Percentiles rank a stretch among this genome's conserved stretches.
phyloP scores from a whole-genome alignment of 768 basidiomycete genomes.

The Podaxis sp. region DNA sequence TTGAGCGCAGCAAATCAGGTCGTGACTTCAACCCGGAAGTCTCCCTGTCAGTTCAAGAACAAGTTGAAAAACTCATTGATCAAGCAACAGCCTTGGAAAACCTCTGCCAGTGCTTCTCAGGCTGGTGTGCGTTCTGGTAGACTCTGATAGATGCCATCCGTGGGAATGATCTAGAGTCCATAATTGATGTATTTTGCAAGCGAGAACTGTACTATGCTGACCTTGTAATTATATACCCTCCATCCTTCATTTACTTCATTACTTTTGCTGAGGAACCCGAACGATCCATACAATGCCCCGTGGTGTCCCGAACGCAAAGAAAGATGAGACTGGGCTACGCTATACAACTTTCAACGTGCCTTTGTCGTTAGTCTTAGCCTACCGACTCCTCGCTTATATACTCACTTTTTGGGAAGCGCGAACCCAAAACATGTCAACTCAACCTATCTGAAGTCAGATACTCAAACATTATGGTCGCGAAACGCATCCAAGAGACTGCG shows the following conservation, averaged over 20 bases:
- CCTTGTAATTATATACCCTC: constrained; percentile 16
- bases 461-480: constrained; percentile 72
- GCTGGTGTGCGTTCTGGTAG: constrained; percentile 90
- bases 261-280: neutral
- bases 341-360: constrained; percentile 85
- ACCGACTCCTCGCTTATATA: constrained; percentile 9
- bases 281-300: constrained; percentile 57
- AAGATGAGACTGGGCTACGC: constrained; percentile 79
- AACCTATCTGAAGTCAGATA: constrained; percentile 75
- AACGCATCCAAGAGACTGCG: constrained; percentile 35
- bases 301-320: constrained; percentile 77
- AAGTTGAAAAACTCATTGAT: constrained; percentile 91
- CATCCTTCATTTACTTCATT: neutral
- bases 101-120: constrained; percentile 94
- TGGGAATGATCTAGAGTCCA: constrained; percentile 10
- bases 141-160: neutral
- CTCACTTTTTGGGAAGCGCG: constrained; percentile 38
- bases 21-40: constrained; percentile 91
- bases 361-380: constrained; percentile 48
- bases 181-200: constrained; percentile 1
- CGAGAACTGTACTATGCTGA: constrained; percentile 8
- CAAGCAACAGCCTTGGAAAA: constrained; percentile 95
- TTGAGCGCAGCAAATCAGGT: constrained; percentile 42
- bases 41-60: constrained; percentile 68
- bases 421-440: constrained; percentile 82